phyloP scores from a whole-genome alignment of 176 grass and related monocot genomes.

The Oryza coarctata region DNA sequence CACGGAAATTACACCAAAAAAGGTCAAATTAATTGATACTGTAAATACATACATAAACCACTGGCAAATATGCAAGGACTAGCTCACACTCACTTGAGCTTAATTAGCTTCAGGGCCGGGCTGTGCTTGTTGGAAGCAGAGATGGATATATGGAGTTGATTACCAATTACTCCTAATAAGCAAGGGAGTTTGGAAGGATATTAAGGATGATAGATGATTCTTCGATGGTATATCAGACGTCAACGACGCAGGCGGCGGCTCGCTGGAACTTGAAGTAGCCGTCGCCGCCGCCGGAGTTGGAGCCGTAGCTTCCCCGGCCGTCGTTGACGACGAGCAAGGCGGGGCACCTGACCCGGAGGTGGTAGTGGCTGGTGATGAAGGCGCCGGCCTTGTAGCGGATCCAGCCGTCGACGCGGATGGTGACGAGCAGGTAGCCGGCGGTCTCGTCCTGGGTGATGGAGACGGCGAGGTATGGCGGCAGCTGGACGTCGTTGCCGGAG shows the following conservation, averaged over 20 bases:
- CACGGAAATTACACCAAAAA: background rate
- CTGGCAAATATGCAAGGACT: background rate
- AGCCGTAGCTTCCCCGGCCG: constrained; percentile 28
- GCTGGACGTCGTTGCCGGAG: constrained; percentile 44
- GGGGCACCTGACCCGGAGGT: constrained; percentile 64
- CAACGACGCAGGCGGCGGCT: constrained; percentile 47
- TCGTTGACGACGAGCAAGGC: constrained; percentile 61
- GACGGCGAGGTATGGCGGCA: constrained; percentile 38
- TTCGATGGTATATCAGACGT: constrained; percentile 32
- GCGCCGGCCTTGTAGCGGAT: constrained; percentile 63
- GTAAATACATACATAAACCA: background rate
- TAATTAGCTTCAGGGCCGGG: background rate
- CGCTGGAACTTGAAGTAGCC: constrained; percentile 61
- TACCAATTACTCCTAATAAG: too few relatives aligned
- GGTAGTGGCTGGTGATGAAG: constrained; percentile 53
- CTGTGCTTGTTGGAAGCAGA: background rate
- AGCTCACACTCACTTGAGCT: too few relatives aligned
- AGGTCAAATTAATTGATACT: background rate
- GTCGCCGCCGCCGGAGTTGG: constrained; percentile 36
- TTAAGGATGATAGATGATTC: background rate
- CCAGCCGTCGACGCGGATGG: constrained; percentile 51
- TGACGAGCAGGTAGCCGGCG: constrained; percentile 62
- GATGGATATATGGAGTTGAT: too few relatives aligned
- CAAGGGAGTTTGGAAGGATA: too few relatives aligned
- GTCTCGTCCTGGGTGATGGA: constrained; percentile 54